phyloP scores from a whole-genome alignment of 2,329 filamentous ascomycete species.

The Cytospora paraplurivora region DNA sequence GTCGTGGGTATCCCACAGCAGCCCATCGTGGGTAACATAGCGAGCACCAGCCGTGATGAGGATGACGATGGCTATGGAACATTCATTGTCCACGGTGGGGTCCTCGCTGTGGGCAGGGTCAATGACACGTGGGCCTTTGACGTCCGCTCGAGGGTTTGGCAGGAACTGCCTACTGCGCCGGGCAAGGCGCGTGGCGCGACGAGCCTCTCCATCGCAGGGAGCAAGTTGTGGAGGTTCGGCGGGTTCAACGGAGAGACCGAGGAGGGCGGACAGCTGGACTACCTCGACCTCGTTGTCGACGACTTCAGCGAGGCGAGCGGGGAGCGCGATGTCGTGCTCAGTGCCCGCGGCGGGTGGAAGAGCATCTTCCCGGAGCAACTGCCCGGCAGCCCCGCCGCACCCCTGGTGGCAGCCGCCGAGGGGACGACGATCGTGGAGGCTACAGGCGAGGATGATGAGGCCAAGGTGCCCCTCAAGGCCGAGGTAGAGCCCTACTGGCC shows the following conservation, averaged over 20 bases:
- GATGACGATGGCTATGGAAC: constrained; percentile 65
- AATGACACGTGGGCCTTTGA: constrained; percentile 80
- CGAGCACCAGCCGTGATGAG: constrained; percentile 60
- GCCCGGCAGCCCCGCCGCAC: constrained; percentile 14
- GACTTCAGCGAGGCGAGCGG: constrained; percentile 54
- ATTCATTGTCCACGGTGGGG: constrained; percentile 77
- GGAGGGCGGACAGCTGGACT: constrained; percentile 71
- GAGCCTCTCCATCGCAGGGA: constrained; percentile 64
- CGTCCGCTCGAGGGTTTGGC: constrained; percentile 65
- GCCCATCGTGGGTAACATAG: constrained; percentile 59
- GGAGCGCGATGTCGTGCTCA: constrained; percentile 53
- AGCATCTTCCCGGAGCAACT: constrained; percentile 45
- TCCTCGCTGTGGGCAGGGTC: constrained; percentile 57
- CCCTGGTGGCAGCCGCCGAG: constrained; percentile 35
- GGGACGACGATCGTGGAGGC: constrained; percentile 27
- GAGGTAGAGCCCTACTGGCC: constrained; percentile 46
- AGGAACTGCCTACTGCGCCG: constrained; percentile 66
- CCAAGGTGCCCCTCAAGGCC: constrained; percentile 20
- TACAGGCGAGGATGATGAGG: constrained; percentile 40
- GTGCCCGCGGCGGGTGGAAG: constrained; percentile 57
- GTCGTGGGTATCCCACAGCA: constrained; percentile 60
- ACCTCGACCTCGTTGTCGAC: constrained; percentile 60
- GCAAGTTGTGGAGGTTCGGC: constrained; percentile 75
- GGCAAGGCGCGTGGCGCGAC: constrained; percentile 67
- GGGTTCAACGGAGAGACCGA: constrained; percentile 74